A percentile compares a stretch with the other conserved stretches of the same genome.
phyloP scores from a whole-genome alignment of 139 green algal genomes.

The Bryopsis sp. region DNA sequence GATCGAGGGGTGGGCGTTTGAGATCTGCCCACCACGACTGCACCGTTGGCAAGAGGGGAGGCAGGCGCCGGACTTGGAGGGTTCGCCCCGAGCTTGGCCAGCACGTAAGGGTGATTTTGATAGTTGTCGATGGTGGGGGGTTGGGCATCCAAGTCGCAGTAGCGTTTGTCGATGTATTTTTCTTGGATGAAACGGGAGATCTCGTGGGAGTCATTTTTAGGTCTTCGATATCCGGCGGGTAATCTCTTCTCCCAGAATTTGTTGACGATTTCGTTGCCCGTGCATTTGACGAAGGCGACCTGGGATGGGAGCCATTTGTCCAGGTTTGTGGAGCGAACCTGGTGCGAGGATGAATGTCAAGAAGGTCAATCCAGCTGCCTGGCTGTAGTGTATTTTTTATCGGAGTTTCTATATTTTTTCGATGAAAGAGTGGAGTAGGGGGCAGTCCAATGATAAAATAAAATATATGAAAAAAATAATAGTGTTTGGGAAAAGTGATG shows the following conservation, averaged over 20 bases:
- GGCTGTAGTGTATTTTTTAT: no score
- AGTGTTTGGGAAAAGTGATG: no score
- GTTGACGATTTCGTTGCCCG: slow-evolving; percentile 75
- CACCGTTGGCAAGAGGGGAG: no score
- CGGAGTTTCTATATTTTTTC: no score
- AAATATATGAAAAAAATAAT: no score
- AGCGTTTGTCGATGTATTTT: slow-evolving; percentile 62
- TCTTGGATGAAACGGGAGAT: slow-evolving; percentile 71
- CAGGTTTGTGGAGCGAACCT: slow-evolving; percentile 65
- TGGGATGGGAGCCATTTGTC: slow-evolving; percentile 91
- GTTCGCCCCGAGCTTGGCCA: no score
- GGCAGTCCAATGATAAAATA: no score
- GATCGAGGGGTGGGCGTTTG: background rate
- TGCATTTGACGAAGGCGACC: slow-evolving; percentile 69
- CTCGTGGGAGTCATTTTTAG: slow-evolving; percentile 51
- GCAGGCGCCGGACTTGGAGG: no score
- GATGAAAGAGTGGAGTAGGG: no score
- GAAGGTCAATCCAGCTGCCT: no score
- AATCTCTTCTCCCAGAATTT: slow-evolving; percentile 77
- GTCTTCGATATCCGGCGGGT: slow-evolving; percentile 54
- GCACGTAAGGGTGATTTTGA: slow-evolving; percentile 46
- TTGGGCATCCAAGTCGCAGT: slow-evolving; percentile 35
- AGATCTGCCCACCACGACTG: background rate
- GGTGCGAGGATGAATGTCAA: background rate
- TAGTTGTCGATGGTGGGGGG: slow-evolving; percentile 75